These are phyloP conservation scores for Globisporangium parvum DNA, from an alignment of 352 stramenopile species.

Conservation along the genomic window DNA sequence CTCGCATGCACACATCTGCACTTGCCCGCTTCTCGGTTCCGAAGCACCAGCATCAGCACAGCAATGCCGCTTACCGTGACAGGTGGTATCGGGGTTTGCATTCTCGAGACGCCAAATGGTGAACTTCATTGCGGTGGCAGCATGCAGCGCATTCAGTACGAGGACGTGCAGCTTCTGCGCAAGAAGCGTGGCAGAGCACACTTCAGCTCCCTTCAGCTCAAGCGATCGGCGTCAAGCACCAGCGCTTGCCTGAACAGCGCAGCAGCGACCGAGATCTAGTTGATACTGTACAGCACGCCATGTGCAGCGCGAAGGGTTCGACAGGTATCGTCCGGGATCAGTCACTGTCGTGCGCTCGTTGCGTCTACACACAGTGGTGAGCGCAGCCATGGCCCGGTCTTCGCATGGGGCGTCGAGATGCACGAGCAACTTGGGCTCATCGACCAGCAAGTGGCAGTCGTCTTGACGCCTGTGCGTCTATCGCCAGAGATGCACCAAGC, in stretches of 20 bases:
- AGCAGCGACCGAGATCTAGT: too few species aligned
- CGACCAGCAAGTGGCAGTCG: slow-evolving; percentile 12
- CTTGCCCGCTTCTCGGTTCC: neutral
- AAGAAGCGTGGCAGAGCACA: slow-evolving; percentile 17
- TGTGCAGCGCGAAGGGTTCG: slow-evolving; percentile 11
- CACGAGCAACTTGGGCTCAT: slow-evolving; percentile 45
- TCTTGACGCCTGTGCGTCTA: slow-evolving; percentile 17
- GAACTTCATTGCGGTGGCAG: neutral
- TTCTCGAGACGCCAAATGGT: neutral
- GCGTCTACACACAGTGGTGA: neutral
- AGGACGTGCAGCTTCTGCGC: slow-evolving; percentile 13
- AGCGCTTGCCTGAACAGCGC: neutral
- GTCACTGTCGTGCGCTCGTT: slow-evolving; percentile 28
- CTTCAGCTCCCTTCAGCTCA: slow-evolving; percentile 12
- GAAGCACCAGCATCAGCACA: neutral
- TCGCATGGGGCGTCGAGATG: slow-evolving; percentile 28
- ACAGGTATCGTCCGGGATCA: slow-evolving; percentile 34
- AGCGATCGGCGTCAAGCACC: slow-evolving; percentile 11
- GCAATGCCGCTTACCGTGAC: neutral
- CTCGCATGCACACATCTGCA: too few species aligned
- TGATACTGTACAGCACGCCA: neutral
- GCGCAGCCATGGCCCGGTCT: slow-evolving; percentile 7
- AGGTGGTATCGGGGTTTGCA: neutral
- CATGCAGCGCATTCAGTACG: slow-evolving; percentile 12
- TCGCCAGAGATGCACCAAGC: slow-evolving; percentile 10